Evolutionary conservation across 2,329 filamentous ascomycete genomes (phyloP).

Genomic region (Hysterium pulicare): DNA sequence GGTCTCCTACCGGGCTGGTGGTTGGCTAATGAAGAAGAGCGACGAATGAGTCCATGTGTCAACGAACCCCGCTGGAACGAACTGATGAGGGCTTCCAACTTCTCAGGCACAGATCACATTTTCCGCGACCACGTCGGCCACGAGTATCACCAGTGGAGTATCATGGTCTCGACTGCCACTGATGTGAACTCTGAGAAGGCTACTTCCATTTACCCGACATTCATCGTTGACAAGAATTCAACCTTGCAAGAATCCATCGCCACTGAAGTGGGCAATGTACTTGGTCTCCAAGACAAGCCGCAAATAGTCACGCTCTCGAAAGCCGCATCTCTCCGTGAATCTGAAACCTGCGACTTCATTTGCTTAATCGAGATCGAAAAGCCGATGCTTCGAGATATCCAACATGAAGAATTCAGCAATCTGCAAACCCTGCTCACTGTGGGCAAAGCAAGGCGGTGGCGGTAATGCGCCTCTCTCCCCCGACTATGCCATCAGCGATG

Average conservation of each 20-base stretch:
- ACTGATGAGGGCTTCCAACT: constrained; percentile 25
- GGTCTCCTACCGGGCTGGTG: constrained; percentile 35
- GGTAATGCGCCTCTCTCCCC: neutral
- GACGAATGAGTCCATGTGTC: constrained; percentile 19
- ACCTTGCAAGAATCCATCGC: neutral
- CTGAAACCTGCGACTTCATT: neutral
- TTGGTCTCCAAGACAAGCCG: neutral
- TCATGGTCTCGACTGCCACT: constrained; percentile 1
- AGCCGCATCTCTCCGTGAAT: neutral
- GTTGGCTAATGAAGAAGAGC: constrained; percentile 25
- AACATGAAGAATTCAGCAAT: neutral
- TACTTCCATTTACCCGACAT: neutral
- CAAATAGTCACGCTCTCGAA: neutral
- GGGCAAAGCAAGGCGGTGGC: constrained; percentile 2
- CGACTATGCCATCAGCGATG: constrained; percentile 4
- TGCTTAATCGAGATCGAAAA: constrained; percentile 1
- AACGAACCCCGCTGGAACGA: constrained; percentile 26
- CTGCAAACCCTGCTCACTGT: constrained; percentile 3
- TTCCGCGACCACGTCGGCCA: neutral
- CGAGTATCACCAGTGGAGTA: neutral
- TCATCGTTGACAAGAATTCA: neutral
- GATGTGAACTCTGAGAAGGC: neutral
- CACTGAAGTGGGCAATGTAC: neutral
- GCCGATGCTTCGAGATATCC: constrained; percentile 2
- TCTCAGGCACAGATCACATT: constrained; percentile 17